Conservation (phyloP, 495 filamentous ascomycete species). For the Daldinia caldariorum region DNA sequence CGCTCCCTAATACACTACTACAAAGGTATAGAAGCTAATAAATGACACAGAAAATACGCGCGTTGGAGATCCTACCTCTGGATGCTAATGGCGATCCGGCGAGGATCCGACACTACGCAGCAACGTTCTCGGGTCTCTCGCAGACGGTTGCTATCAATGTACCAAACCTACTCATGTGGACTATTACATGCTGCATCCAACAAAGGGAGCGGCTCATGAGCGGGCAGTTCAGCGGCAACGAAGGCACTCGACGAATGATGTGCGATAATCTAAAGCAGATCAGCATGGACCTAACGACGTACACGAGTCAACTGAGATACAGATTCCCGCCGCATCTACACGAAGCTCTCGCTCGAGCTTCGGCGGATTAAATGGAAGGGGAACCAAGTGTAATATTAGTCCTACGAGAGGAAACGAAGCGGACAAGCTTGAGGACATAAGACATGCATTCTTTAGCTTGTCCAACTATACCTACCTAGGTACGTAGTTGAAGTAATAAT, state of each 20-base stretch:
- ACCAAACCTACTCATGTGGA: constrained; percentile 91
- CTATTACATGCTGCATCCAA: constrained; percentile 80
- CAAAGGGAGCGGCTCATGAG: constrained; percentile 73
- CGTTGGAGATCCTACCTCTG: constrained; percentile 80
- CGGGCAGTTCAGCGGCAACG: constrained; percentile 76
- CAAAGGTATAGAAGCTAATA: constrained; percentile 34
- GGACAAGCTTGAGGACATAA: background rate
- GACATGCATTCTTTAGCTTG: background rate
- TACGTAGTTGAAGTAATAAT: background rate
- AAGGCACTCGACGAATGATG: constrained; percentile 70
- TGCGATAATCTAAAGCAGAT: constrained; percentile 75
- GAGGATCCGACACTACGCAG: constrained; percentile 76
- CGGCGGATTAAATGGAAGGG: constrained; percentile 63
- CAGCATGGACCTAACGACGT: constrained; percentile 89
- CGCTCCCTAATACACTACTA: background rate
- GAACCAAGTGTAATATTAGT: constrained; percentile 13
- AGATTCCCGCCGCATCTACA: constrained; percentile 76
- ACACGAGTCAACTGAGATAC: constrained; percentile 93
- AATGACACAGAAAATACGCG: constrained; percentile 70
- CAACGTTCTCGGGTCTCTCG: constrained; percentile 77
- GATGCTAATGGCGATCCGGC: constrained; percentile 73
- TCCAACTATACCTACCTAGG: too few species aligned
- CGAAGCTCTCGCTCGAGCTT: constrained; percentile 81
- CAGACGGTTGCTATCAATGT: constrained; percentile 85
- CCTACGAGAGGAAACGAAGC: background rate